Evolutionary conservation across 768 basidiomycete genomes (phyloP).

Genomic region (Lentinus tigrinus): DNA sequence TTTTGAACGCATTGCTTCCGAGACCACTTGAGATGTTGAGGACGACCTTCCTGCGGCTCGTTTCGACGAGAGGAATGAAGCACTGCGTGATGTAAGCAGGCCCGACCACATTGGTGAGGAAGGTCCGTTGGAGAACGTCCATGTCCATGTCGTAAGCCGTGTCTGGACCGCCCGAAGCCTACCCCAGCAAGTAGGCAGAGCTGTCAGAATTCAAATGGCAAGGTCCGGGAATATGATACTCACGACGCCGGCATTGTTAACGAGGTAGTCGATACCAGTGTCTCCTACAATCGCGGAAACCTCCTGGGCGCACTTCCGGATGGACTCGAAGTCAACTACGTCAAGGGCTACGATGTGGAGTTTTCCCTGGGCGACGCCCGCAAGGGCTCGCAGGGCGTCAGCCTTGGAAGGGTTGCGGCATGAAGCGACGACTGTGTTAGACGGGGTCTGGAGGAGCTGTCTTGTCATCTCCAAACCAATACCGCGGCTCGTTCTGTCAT

Average conservation of each 20-base stretch:
- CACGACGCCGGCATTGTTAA: slow-evolving; percentile 38
- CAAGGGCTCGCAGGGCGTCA: slow-evolving; percentile 19
- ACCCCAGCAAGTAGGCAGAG: background rate
- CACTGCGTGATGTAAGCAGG: slow-evolving; percentile 33
- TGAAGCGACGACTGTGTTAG: slow-evolving; percentile 30
- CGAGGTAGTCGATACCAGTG: slow-evolving; percentile 36
- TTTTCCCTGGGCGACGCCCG: slow-evolving; percentile 23
- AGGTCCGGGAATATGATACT: background rate
- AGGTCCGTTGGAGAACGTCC: background rate
- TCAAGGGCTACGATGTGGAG: slow-evolving; percentile 36
- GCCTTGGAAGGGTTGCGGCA: slow-evolving; percentile 29
- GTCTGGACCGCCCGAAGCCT: slow-evolving; percentile 11
- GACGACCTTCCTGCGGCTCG: slow-evolving; percentile 30
- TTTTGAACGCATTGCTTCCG: slow-evolving; percentile 30
- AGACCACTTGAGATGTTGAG: slow-evolving; percentile 34
- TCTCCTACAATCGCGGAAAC: slow-evolving; percentile 27
- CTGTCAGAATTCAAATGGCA: too few relatives aligned
- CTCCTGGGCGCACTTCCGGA: slow-evolving; percentile 23
- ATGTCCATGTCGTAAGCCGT: background rate
- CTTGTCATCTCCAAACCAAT: slow-evolving; percentile 30
- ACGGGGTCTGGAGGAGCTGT: slow-evolving; percentile 22
- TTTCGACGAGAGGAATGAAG: slow-evolving; percentile 34
- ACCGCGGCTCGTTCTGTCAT: slow-evolving; percentile 26
- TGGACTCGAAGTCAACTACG: slow-evolving; percentile 24
- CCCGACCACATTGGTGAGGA: slow-evolving; percentile 32